phyloP scores from a whole-genome alignment of 176 grass and related monocot genomes.

The Rhynchospora pubera region DNA sequence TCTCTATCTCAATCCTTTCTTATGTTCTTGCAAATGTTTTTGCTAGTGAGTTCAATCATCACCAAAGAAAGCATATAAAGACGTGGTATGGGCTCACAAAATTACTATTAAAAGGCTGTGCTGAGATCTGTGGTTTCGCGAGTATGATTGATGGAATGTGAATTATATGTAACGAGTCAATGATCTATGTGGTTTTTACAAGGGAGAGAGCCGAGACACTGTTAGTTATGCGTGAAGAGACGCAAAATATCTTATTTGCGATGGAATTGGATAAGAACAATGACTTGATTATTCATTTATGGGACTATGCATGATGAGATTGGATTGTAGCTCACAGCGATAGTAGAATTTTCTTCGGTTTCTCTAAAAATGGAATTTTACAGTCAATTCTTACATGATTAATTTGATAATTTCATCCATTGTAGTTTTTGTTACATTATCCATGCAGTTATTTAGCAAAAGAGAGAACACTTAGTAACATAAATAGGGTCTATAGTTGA shows the following conservation, averaged over 20 bases:
- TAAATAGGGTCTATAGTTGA: background rate
- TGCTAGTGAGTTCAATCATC: background rate
- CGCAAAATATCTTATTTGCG: background rate
- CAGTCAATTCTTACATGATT: background rate
- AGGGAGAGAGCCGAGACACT: background rate
- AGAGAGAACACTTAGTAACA: background rate
- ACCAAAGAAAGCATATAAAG: background rate
- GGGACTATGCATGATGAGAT: background rate
- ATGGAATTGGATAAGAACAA: slow-evolving; percentile 1
- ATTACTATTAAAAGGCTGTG: background rate
- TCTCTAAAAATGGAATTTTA: background rate
- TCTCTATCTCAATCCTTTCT: background rate
- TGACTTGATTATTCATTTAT: background rate
- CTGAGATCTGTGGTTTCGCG: background rate
- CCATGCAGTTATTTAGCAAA: background rate
- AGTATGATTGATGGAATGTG: background rate
- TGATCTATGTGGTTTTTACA: background rate
- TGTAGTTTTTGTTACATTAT: background rate
- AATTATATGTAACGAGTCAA: background rate
- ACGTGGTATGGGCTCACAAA: background rate
- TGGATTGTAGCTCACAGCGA: background rate
- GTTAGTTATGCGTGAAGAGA: background rate
- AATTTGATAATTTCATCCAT: background rate
- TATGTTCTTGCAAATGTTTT: background rate
- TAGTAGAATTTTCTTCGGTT: background rate